These are phyloP conservation scores for Leishmania guyanensis DNA, from an alignment of 208 protist species.

Conservation along the genomic window DNA sequence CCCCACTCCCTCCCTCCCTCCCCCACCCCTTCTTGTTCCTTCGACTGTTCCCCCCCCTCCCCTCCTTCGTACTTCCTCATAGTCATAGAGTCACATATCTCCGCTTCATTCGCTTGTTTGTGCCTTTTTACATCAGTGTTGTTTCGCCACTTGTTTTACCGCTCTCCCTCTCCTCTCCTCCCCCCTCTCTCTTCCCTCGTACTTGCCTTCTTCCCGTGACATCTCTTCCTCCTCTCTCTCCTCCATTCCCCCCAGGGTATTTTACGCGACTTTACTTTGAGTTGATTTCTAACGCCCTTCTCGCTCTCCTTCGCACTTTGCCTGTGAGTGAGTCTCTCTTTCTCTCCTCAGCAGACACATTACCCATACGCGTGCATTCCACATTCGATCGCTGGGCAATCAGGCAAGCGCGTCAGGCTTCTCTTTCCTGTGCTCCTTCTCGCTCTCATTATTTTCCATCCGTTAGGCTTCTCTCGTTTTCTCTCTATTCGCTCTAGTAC, in stretches of 20 bases:
- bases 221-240: background rate
- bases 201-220: background rate
- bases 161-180: slow-evolving; percentile 1
- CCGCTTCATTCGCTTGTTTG: background rate
- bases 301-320: background rate
- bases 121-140: background rate
- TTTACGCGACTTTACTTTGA: background rate
- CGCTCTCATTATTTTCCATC: background rate
- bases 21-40: too few relatives aligned
- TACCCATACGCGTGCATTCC: too few relatives aligned
- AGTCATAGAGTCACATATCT: background rate
- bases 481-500: background rate
- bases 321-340: too few relatives aligned
- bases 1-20: background rate
- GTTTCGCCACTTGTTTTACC: background rate
- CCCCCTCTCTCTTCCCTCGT: slow-evolving; percentile 2
- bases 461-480: background rate
- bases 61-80: background rate
- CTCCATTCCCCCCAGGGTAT: slow-evolving; percentile 5
- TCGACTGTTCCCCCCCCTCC: background rate
- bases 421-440: background rate
- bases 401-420: too few relatives aligned
- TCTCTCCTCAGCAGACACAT: too few relatives aligned
- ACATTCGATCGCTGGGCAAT: too few relatives aligned
- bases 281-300: background rate